Percentiles rank a stretch among this genome's conserved stretches.
Evolutionary conservation across 352 stramenopile genomes (phyloP).

Genomic region (Pythium biforme): DNA sequence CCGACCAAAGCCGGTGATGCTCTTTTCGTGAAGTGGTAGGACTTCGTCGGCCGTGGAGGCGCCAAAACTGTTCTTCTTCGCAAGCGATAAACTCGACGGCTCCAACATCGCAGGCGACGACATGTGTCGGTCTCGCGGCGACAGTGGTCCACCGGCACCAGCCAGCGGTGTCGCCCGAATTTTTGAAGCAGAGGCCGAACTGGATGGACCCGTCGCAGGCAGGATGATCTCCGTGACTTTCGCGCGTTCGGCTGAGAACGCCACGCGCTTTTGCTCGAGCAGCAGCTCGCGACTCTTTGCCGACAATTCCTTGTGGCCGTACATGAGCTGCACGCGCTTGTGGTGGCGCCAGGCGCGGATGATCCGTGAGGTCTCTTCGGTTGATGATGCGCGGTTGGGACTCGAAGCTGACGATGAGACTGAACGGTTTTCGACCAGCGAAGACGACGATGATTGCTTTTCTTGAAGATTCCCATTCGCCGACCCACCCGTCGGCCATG

Average conservation of each 20-base stretch:
- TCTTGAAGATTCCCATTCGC: constrained; percentile 2
- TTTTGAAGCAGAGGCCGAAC: constrained; percentile 4
- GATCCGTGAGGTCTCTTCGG: constrained; percentile 72
- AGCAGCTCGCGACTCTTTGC: constrained; percentile 73
- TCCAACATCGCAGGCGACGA: constrained; percentile 37
- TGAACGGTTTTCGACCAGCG: constrained; percentile 20
- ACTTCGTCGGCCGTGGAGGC: constrained; percentile 20
- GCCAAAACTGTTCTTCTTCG: constrained; percentile 54
- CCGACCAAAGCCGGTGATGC: constrained; percentile 55
- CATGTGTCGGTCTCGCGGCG: constrained; percentile 22
- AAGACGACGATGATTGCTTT: constrained; percentile 12
- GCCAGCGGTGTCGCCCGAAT: neutral
- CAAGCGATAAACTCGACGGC: too few species aligned
- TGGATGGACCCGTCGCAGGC: constrained; percentile 44
- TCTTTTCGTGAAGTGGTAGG: constrained; percentile 30
- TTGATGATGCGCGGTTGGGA: constrained; percentile 59
- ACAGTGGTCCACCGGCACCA: neutral
- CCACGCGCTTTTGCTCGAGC: constrained; percentile 86
- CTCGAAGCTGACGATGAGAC: constrained; percentile 40
- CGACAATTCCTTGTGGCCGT: constrained; percentile 84
- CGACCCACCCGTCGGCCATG: constrained; percentile 16
- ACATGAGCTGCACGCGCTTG: constrained; percentile 86
- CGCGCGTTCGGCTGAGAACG: constrained; percentile 79
- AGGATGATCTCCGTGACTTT: constrained; percentile 87
- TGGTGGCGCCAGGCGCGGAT: constrained; percentile 85